Evolutionary conservation across 495 filamentous ascomycete species (phyloP).

Genomic region (Alectoria sarmentosa): DNA sequence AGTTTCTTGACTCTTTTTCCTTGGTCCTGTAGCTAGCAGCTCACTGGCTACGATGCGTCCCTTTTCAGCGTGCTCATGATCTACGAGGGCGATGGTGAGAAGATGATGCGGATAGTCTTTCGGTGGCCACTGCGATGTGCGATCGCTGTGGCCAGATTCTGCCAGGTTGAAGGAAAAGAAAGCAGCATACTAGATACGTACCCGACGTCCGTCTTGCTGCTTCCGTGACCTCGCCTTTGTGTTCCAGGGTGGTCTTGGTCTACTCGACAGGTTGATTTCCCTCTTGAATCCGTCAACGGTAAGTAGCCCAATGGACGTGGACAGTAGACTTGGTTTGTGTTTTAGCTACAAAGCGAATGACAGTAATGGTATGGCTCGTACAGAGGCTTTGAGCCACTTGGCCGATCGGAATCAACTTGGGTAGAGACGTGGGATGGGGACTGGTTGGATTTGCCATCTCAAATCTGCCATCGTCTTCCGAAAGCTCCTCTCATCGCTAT

Average conservation of each 20-base stretch:
- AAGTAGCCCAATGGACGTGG: not conserved
- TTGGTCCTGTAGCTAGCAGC: conserved; percentile 1
- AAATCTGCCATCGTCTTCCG: too few relatives aligned
- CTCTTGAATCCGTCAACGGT: not conserved
- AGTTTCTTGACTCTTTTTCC: conserved; percentile 8
- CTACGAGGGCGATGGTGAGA: conserved; percentile 2
- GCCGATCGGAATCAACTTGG: not conserved
- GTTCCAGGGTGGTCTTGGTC: not conserved
- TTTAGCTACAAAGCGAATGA: not conserved
- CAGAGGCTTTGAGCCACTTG: not conserved
- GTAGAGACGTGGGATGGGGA: not conserved
- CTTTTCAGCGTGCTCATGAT: conserved; percentile 18
- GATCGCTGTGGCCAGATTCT: conserved; percentile 11
- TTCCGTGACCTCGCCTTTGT: not conserved
- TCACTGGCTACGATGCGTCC: conserved; percentile 10
- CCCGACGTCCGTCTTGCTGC: not conserved
- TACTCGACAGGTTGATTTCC: not conserved
- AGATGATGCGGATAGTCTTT: conserved; percentile 11
- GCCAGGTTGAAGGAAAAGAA: conserved; percentile 18
- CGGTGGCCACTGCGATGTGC: conserved; percentile 8
- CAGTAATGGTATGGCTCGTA: not conserved
- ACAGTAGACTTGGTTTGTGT: not conserved
- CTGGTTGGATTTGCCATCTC: not conserved
- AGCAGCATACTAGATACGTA: conserved; percentile 10
- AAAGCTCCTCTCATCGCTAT: not conserved